Conservation (phyloP, 805 yeast species). For the Candida vaughaniae region DNA sequence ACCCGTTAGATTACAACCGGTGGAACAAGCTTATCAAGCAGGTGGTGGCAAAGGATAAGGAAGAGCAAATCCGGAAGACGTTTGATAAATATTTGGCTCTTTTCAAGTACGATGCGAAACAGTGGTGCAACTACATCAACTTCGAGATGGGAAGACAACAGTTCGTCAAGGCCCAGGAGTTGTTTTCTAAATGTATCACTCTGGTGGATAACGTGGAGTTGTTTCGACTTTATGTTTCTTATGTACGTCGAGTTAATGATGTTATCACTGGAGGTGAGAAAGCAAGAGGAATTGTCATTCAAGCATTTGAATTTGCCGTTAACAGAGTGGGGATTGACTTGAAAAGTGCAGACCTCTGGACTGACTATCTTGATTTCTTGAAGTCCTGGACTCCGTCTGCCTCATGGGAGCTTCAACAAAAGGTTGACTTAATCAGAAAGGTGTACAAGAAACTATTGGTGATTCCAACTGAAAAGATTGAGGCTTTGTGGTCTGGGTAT, state of each 20-base stretch:
- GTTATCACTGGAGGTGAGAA: constrained; percentile 79
- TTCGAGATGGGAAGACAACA: constrained; percentile 65
- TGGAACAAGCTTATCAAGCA: constrained; percentile 60
- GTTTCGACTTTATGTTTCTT: constrained; percentile 76
- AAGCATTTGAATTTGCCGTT: constrained; percentile 82
- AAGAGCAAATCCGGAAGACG: constrained; percentile 55
- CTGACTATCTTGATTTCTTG: constrained; percentile 76
- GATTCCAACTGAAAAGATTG: constrained; percentile 77
- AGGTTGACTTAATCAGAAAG: constrained; percentile 71
- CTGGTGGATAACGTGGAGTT: constrained; percentile 62
- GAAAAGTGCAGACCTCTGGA: constrained; percentile 71
- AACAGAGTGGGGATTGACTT: constrained; percentile 78
- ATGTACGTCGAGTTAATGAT: constrained; percentile 69
- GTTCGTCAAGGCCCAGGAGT: constrained; percentile 59
- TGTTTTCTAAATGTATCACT: constrained; percentile 65
- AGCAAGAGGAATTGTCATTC: constrained; percentile 68
- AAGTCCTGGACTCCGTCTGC: constrained; percentile 75
- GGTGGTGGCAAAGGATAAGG: constrained; percentile 50
- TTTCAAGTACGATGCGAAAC: constrained; percentile 59
- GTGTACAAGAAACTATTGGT: constrained; percentile 66
- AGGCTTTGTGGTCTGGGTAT: constrained; percentile 77
- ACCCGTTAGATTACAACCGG: constrained; percentile 52
- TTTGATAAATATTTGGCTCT: constrained; percentile 60
- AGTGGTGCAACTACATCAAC: constrained; percentile 75
- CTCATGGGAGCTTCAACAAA: constrained; percentile 83